Base-by-base conservation (phyloP, 345 rosid genomes). In the Rubroshorea leprosula region DNA sequence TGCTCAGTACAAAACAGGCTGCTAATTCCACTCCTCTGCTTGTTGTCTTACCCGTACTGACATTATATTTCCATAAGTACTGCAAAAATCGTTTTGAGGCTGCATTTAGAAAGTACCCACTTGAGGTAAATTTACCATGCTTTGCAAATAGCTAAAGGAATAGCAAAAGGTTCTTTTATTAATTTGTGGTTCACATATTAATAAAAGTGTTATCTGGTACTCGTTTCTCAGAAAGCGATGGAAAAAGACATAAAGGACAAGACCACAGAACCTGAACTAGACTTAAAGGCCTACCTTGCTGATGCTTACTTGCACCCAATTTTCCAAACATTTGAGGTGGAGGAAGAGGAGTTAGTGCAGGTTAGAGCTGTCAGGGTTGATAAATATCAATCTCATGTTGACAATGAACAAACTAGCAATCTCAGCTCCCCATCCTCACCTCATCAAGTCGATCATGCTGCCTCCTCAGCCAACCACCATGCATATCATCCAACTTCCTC, bases 241-340 rank as follows among this genome's bases (percentile, higher is more conserved):
- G 83, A 81, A 5, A 93, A 87, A 72, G 99, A 93, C 67, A 55
- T 76, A 17, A 23, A 49, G 41, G 99, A 87, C 49, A 72, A 46
- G 53, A 73, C 80, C 9, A 69, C 77, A 12, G 94, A 86, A 63
- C 74, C 85, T 5, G 78, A 75, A 21, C 19, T 82, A 44, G 82
- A 80, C 78, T 59, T 85, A 60, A 80, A 80, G 66, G 81, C 91
- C 0, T 84, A 78, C 75, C 67, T 93, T 54, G 87, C 91, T 2
- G 97, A 93, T 61, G 97, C 99, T 12, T 93, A 89, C 82, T 62
- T 86, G 76, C 99, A 89, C 62, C 96, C 96, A 0, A 93, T 93
- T 72, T 93, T 93, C 82, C 88, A 54, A 12, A 66, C 97, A 11
- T 82, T 85, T 3, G 88, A 82, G 69, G 78, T 70, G 29, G 84